These are phyloP conservation scores for Senecio squalidus DNA, from an alignment of 140 eudicot genomes.

Conservation along the genomic window DNA sequence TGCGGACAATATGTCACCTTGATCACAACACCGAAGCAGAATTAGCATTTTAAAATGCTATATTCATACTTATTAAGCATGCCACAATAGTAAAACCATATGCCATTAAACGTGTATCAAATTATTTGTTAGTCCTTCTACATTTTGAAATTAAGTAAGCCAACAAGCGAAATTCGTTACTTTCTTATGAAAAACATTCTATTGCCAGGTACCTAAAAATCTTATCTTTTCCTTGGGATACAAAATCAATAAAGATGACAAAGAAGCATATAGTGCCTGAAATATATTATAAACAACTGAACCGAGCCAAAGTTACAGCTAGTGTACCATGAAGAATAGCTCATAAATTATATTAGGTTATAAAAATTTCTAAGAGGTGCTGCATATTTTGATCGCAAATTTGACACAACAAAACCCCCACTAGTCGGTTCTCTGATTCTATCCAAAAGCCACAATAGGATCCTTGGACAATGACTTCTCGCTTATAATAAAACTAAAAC, in stretches of 20 bases:
- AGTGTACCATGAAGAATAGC: too few species aligned
- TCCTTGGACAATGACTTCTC: neutral
- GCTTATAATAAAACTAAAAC: neutral
- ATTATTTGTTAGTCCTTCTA: neutral
- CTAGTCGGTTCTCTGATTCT: neutral
- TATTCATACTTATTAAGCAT: neutral
- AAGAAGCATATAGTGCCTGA: neutral
- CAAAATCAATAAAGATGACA: neutral
- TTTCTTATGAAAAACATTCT: too few species aligned
- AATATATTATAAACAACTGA: neutral
- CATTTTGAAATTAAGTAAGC: neutral
- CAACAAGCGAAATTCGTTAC: neutral
- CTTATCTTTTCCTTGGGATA: neutral
- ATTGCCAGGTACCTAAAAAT: neutral
- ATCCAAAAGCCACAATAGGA: neutral
- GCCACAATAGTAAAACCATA: neutral
- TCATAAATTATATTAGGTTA: neutral
- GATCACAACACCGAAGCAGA: neutral
- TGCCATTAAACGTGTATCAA: neutral
- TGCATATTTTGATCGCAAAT: neutral
- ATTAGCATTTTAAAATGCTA: neutral
- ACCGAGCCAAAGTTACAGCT: constrained; percentile 1
- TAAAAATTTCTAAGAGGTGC: neutral
- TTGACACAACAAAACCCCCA: neutral
- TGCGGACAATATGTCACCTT: neutral